Percentiles rank a stretch among this genome's conserved stretches.
phyloP scores from a whole-genome alignment of 2,329 filamentous ascomycete genomes.

The Calonectria pauciramosa region DNA sequence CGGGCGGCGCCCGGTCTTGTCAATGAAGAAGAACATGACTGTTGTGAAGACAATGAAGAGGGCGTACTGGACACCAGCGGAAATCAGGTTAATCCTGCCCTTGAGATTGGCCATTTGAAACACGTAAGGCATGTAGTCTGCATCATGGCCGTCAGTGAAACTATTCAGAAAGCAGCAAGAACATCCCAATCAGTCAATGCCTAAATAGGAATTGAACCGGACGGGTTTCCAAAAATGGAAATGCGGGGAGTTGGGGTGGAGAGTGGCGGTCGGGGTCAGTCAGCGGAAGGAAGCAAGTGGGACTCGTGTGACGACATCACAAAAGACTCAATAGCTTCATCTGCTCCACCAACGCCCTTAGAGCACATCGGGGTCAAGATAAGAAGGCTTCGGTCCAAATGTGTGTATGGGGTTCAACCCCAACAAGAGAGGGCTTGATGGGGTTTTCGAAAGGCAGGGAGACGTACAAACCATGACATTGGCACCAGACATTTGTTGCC shows the following conservation, averaged over 20 bases:
- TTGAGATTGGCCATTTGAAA: slow-evolving; percentile 46
- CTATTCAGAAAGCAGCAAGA: not conserved
- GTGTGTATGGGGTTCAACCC: not conserved
- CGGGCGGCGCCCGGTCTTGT: slow-evolving; percentile 70
- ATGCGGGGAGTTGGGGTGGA: not conserved
- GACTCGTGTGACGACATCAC: not conserved
- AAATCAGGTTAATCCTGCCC: slow-evolving; percentile 61
- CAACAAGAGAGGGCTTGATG: not conserved
- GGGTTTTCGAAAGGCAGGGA: not conserved
- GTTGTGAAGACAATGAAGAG: slow-evolving; percentile 64
- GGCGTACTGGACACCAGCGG: slow-evolving; percentile 65
- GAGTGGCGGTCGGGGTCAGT: not conserved
- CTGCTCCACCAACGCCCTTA: not conserved
- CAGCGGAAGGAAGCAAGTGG: not conserved
- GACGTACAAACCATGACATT: slow-evolving; percentile 60
- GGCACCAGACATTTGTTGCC: slow-evolving; percentile 63
- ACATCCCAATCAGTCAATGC: not conserved
- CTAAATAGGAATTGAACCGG: not conserved
- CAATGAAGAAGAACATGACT: slow-evolving; percentile 63
- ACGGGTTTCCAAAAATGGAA: not conserved
- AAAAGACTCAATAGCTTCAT: not conserved
- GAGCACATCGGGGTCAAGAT: not conserved
- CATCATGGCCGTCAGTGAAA: not conserved
- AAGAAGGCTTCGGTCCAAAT: not conserved
- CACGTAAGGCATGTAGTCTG: slow-evolving; percentile 61